phyloP scores from a whole-genome alignment of 2,329 filamentous ascomycete genomes.

The Exophiala dermatitidis region DNA sequence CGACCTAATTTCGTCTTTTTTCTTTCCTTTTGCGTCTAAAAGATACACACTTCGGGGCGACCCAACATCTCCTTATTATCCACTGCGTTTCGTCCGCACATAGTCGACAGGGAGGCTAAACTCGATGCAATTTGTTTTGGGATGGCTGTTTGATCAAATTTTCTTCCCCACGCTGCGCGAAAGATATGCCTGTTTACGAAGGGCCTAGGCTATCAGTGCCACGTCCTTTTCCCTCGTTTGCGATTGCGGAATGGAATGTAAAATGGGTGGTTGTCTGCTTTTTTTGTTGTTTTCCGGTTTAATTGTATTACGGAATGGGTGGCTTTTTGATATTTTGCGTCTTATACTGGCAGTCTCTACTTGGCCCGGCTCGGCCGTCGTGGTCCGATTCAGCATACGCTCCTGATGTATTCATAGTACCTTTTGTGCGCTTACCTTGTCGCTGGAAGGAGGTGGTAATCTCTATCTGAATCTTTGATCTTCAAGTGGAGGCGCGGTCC shows the following conservation, averaged over 20 bases:
- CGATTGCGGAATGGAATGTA: constrained; percentile 19
- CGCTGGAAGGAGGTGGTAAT: neutral
- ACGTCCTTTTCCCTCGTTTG: constrained; percentile 7
- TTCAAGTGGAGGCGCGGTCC: no score
- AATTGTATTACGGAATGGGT: constrained; percentile 15
- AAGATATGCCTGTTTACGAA: constrained; percentile 6
- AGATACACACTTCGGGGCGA: constrained; percentile 26
- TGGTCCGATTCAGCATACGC: neutral
- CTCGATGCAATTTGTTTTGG: constrained; percentile 11
- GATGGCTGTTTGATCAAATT: constrained; percentile 26
- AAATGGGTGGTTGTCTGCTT: constrained; percentile 22
- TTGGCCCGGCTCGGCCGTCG: neutral
- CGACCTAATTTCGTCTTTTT: constrained; percentile 6
- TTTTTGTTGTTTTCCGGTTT: constrained; percentile 7
- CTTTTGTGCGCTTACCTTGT: constrained; percentile 1
- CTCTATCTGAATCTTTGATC: neutral
- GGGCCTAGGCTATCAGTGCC: constrained; percentile 22
- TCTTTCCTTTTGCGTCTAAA: constrained; percentile 9
- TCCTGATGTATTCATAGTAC: constrained; percentile 14
- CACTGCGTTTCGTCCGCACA: constrained; percentile 17
- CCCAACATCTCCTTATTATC: constrained; percentile 24
- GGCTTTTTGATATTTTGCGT: constrained; percentile 11
- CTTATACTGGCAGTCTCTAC: neutral
- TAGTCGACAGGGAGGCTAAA: constrained; percentile 18
- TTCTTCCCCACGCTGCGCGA: constrained; percentile 2